Evolutionary conservation across 2,329 filamentous ascomycete genomes (phyloP), one percentile per base, ranked within the genome.

Genomic region (Raffaelea deltoideospora): DNA sequence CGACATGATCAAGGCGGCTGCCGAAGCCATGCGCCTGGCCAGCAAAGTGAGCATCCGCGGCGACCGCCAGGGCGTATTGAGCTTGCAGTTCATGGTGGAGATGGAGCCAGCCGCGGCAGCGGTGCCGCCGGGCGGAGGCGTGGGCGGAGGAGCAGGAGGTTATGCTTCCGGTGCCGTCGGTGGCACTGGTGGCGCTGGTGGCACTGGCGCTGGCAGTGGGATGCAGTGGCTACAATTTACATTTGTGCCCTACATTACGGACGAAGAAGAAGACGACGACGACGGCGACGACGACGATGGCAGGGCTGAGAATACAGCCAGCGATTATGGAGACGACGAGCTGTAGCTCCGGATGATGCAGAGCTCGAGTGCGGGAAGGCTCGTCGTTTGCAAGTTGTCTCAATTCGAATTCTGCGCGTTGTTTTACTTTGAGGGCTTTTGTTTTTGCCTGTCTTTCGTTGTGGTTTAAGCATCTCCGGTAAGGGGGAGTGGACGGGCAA

Each of bases 51-150:
- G 86, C 52, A 69, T 98, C 42, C 69, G 90, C 14, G 79, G 85
- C 0, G 90, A 98, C 56, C 67, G 72, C 2, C 84, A 94, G 53
- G 88, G 90, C 0, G 88, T 98, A 22, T 57, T 98, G 45, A 95
- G 84, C 56, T 60, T 96, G 53, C 90, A 98, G 52, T 95, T 96
- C 50, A 90, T 98, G 80, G 79, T 98, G 14, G 85, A 95, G 52
- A 67, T 87, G 30, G 84, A 90, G 43, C 7, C 28, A 17, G 28
- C 28, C n/a, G 8, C 8, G 27, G 27, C 9, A 10, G 9, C 14
- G 27, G 27, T 28, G 27, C n/a, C n/a, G n/a, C 26, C 33, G 14
- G 26, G 15, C 13, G 15, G 28, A 3, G 33, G 28, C 17, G 28
- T 32, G 10, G 19, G 34, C 10, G 33, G 31, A 3, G 17, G 10